phyloP scores from a whole-genome alignment of 345 rosid species.

The Gossypium bickii region DNA sequence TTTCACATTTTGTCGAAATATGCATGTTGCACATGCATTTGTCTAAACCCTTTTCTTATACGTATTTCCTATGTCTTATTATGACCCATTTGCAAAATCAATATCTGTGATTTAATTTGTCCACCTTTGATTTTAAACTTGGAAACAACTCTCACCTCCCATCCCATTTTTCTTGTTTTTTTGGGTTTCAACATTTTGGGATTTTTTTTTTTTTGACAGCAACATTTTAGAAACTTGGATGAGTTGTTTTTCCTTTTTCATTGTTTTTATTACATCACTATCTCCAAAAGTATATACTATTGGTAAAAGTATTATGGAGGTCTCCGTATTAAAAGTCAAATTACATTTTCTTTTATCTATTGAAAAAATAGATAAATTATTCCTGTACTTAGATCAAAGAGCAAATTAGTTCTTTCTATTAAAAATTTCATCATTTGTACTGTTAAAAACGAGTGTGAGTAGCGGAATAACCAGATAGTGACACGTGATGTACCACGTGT shows the following conservation, averaged over 20 bases:
- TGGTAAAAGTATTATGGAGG: no score
- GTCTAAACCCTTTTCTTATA: neutral
- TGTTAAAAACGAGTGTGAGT: no score
- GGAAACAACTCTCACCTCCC: neutral
- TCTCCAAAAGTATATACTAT: neutral
- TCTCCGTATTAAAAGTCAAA: rapidly evolving
- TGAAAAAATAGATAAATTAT: no score
- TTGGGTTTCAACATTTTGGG: neutral
- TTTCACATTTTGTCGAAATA: neutral
- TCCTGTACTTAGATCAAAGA: no score
- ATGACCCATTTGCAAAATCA: neutral
- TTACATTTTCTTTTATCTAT: rapidly evolving
- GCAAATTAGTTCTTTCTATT: no score
- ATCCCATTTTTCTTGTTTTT: neutral
- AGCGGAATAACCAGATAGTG: no score
- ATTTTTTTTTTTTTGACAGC: no score
- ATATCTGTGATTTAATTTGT: neutral
- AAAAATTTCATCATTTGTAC: no score
- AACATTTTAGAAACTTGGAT: neutral
- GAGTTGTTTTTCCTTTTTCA: neutral
- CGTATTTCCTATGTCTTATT: neutral
- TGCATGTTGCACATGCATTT: slow-evolving; percentile 19
- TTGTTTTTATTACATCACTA: neutral
- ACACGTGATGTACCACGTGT: no score
- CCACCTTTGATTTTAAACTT: neutral